Conservation (phyloP, 306 rosid species). For the Prunus salicina region DNA sequence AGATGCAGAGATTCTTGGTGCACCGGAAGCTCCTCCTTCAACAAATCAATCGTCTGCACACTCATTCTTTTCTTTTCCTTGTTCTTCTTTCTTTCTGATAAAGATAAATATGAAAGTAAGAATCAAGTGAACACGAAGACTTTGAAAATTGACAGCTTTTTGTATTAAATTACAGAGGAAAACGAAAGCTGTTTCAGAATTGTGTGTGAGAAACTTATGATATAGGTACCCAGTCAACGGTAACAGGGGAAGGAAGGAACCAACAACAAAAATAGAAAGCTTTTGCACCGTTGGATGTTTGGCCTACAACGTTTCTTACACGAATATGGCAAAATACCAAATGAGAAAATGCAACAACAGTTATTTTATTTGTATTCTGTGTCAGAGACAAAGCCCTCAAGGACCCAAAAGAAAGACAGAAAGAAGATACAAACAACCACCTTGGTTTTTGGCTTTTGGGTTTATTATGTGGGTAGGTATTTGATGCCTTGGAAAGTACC, state of each 20-base stretch:
- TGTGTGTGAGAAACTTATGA: too few species aligned
- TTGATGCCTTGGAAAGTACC: not conserved
- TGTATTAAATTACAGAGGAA: too few species aligned
- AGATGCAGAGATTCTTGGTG: constrained; percentile 51
- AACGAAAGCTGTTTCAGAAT: too few species aligned
- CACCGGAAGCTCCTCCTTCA: constrained; percentile 65
- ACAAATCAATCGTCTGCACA: constrained; percentile 41
- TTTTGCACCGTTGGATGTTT: too few species aligned
- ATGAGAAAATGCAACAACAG: too few species aligned
- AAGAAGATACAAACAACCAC: not conserved
- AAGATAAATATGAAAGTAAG: not conserved
- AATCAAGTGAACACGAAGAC: not conserved
- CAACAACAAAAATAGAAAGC: too few species aligned
- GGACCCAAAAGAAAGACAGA: not conserved
- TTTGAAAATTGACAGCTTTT: not conserved
- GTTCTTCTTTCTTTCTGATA: not conserved
- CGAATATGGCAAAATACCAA: too few species aligned
- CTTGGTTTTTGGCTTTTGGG: not conserved
- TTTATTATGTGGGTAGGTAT: not conserved
- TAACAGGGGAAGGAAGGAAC: too few species aligned
- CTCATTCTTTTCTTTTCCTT: constrained; percentile 27
- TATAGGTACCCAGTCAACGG: too few species aligned
- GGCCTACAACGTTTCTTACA: too few species aligned
- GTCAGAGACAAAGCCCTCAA: not conserved
- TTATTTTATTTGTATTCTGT: too few species aligned